phyloP scores from a whole-genome alignment of 2,329 filamentous ascomycete species.

The Thermothelomyces thermophilus region DNA sequence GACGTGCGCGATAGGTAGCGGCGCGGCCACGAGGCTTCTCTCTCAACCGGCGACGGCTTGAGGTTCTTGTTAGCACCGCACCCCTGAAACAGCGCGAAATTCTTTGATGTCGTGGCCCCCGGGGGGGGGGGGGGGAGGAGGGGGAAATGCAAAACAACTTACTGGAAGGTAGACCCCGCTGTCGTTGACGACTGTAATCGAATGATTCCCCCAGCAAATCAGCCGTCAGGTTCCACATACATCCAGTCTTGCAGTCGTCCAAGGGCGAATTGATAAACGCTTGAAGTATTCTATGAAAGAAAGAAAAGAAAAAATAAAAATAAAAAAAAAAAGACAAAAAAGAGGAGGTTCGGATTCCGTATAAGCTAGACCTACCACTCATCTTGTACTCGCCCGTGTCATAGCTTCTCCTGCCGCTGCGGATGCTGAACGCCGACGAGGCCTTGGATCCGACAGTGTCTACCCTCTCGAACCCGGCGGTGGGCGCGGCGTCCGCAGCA shows the following conservation, averaged over 20 bases:
- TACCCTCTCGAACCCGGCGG: slow-evolving; percentile 53
- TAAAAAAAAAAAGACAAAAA: not conserved
- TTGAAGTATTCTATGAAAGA: no score
- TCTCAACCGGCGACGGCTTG: slow-evolving; percentile 82
- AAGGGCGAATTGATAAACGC: no score
- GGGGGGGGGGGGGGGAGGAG: not conserved
- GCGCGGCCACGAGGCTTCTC: slow-evolving; percentile 70
- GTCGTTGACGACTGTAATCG: slow-evolving; percentile 81
- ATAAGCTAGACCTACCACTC: slow-evolving; percentile 54
- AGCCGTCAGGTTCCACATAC: slow-evolving; percentile 9
- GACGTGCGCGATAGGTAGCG: slow-evolving; percentile 49
- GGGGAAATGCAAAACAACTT: slow-evolving; percentile 31
- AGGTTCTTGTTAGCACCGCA: slow-evolving; percentile 15
- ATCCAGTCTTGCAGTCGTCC: no score
- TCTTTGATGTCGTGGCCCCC: not conserved
- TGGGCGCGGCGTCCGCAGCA: slow-evolving; percentile 37
- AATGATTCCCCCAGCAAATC: not conserved
- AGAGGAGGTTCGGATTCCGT: not conserved
- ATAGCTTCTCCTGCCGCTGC: slow-evolving; percentile 47
- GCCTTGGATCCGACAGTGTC: slow-evolving; percentile 57
- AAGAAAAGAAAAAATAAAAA: no score
- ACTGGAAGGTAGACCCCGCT: slow-evolving; percentile 92
- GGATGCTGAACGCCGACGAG: slow-evolving; percentile 56
- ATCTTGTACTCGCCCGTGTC: slow-evolving; percentile 72
- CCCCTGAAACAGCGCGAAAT: no score